Evolutionary conservation across 345 rosid genomes (phyloP).

Genomic region (Brassica napus): DNA sequence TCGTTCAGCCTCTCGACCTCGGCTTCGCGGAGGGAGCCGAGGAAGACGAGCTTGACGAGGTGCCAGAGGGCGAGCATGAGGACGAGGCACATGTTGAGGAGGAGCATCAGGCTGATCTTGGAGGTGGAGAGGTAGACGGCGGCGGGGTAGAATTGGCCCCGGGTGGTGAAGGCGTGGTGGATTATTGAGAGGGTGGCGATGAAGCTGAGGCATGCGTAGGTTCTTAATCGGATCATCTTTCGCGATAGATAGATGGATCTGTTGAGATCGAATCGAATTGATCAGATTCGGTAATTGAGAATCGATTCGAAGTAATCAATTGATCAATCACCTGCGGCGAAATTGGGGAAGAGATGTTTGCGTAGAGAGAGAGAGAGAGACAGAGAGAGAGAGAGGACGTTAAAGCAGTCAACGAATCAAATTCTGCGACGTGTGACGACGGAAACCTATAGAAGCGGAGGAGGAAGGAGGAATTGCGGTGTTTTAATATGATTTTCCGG

Average conservation of each 20-base stretch:
- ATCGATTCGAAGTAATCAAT: background rate
- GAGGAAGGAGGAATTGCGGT: background rate
- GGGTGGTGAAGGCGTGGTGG: background rate
- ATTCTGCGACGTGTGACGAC: background rate
- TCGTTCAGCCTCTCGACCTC: constrained; percentile 93
- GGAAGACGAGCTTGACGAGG: background rate
- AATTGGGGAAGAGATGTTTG: background rate
- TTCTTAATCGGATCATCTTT: background rate
- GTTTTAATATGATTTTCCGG: background rate
- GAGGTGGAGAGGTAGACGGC: background rate
- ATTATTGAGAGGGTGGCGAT: background rate
- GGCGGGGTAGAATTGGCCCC: background rate
- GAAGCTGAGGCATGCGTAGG: background rate
- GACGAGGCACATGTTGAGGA: background rate
- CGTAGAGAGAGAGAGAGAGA: no score
- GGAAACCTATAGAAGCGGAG: background rate
- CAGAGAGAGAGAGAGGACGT: no score
- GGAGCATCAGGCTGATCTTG: background rate
- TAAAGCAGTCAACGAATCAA: background rate
- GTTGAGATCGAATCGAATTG: background rate
- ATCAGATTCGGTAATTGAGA: background rate
- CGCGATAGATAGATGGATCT: background rate
- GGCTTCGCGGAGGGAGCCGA: constrained; percentile 90
- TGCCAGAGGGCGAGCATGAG: background rate
- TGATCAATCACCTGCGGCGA: background rate